A percentile compares a stretch with the other conserved stretches of the same genome.
Conservation (phyloP, 1,284 basidiomycete genomes). For the Ustilago crameri region DNA sequence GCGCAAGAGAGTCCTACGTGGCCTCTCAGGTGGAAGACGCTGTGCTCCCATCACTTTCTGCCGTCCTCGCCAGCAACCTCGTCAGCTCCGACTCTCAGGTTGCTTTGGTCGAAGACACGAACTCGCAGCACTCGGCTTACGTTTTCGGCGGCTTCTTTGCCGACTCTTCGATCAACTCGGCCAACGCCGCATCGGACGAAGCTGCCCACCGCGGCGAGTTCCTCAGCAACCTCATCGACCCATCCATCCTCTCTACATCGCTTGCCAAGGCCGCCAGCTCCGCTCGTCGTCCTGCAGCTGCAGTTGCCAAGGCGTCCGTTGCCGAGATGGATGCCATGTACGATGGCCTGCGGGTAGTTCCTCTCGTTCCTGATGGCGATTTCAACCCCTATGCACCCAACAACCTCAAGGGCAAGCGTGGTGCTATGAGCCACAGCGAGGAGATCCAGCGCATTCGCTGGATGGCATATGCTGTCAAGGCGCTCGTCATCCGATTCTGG, state of each 20-base stretch:
- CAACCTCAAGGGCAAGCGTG: constrained; percentile 50
- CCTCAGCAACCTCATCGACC: constrained; percentile 33
- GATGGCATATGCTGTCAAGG: constrained; percentile 61
- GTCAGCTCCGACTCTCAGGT: constrained; percentile 11
- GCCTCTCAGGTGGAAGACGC: constrained; percentile 25
- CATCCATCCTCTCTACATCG: constrained; percentile 24
- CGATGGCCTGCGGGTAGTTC: constrained; percentile 35
- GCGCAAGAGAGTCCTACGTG: constrained; percentile 41
- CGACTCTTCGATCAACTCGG: constrained; percentile 10
- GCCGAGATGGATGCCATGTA: constrained; percentile 38
- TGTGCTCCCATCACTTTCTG: constrained; percentile 32
- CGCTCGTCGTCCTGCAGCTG: constrained; percentile 19
- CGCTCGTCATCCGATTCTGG: constrained; percentile 65
- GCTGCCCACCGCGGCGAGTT: constrained; percentile 20
- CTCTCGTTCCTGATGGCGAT: constrained; percentile 46
- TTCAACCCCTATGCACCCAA: constrained; percentile 49
- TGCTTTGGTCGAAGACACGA: constrained; percentile 20
- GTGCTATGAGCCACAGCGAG: constrained; percentile 34
- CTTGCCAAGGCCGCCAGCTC: constrained; percentile 16
- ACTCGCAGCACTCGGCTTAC: constrained; percentile 40
- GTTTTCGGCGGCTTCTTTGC: constrained; percentile 39
- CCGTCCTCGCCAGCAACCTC: constrained; percentile 20
- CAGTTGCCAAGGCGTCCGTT: constrained; percentile 30
- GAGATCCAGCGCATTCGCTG: constrained; percentile 59
- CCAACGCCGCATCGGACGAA: constrained; percentile 13